phyloP scores from a whole-genome alignment of 371 early-diverging fungal genomes.

The Rhizopus arrhizus region DNA sequence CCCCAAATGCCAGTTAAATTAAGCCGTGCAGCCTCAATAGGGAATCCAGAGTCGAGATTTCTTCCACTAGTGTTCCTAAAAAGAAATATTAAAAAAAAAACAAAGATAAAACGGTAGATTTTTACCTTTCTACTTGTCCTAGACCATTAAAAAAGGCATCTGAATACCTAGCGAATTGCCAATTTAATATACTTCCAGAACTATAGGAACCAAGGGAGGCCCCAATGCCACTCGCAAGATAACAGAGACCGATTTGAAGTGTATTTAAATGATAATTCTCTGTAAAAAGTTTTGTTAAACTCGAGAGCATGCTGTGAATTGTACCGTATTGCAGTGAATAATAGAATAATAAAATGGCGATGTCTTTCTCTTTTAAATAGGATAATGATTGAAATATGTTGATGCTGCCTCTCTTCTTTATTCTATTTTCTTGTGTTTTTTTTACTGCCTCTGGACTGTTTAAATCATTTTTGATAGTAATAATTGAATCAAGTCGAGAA shows the following conservation, averaged over 20 bases:
- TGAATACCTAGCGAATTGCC: slow-evolving; percentile 14
- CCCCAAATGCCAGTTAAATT: slow-evolving; percentile 40
- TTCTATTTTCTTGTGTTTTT: not conserved
- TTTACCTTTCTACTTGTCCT: slow-evolving; percentile 16
- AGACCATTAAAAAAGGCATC: not conserved
- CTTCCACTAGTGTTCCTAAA: slow-evolving; percentile 2
- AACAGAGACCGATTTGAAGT: slow-evolving; percentile 35
- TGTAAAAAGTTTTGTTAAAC: slow-evolving; percentile 29
- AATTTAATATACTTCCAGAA: slow-evolving; percentile 33
- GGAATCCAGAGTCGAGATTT: slow-evolving; percentile 25
- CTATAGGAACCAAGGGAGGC: slow-evolving; percentile 29
- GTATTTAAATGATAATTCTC: slow-evolving; percentile 26
- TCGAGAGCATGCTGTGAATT: slow-evolving; percentile 37
- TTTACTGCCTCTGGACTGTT: too few relatives aligned
- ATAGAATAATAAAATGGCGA: slow-evolving; percentile 29
- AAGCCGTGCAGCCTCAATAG: slow-evolving; percentile 40
- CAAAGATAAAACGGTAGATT: not conserved
- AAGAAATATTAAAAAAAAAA: not conserved
- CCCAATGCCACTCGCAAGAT: slow-evolving; percentile 34
- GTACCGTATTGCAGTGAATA: slow-evolving; percentile 41
- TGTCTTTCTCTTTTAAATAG: slow-evolving; percentile 41
- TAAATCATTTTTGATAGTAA: not conserved
- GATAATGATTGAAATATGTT: slow-evolving; percentile 26
- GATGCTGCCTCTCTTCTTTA: not conserved
- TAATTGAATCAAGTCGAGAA: not conserved